Evolutionary conservation across 306 rosid species (phyloP).

Genomic region (Prunus davidiana): DNA sequence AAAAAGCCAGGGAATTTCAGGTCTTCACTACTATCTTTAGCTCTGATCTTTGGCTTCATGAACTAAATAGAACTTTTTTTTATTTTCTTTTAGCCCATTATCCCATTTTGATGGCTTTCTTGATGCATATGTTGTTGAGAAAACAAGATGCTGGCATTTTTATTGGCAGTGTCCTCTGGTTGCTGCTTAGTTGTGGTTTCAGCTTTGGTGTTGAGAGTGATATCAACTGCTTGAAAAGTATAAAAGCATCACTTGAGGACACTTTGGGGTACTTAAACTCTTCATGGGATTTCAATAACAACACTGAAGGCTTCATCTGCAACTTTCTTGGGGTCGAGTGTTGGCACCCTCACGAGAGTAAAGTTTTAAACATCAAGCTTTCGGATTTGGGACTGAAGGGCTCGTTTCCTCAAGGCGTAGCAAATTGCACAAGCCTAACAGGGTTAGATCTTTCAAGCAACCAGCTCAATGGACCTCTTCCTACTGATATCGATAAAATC

Average conservation of each 20-base stretch:
- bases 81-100: too few relatives aligned
- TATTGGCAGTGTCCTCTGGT: slow-evolving; percentile 24
- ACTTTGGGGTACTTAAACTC: not conserved
- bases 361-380: not conserved
- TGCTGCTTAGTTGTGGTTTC: not conserved
- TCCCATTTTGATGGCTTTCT: too few relatives aligned
- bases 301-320: slow-evolving; percentile 9
- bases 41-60: too few relatives aligned
- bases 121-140: too few relatives aligned
- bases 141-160: too few relatives aligned
- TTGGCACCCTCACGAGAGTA: slow-evolving; percentile 15
- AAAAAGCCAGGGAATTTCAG: too few relatives aligned
- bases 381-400: slow-evolving; percentile 11
- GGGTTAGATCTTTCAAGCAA: slow-evolving; percentile 15
- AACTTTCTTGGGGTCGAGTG: slow-evolving; percentile 16
- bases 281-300: slow-evolving; percentile 19
- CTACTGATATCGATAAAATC: not conserved
- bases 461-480: not conserved
- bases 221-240: slow-evolving; percentile 14
- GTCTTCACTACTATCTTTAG: too few relatives aligned
- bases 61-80: too few relatives aligned
- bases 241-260: slow-evolving; percentile 11
- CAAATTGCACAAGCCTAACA: slow-evolving; percentile 5
- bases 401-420: slow-evolving; percentile 16
- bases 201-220: slow-evolving; percentile 2